Evolutionary conservation across 106 monocot species (phyloP), one percentile per base, ranked within the genome.

Genomic region (Dendrobium chrysotoxum): DNA sequence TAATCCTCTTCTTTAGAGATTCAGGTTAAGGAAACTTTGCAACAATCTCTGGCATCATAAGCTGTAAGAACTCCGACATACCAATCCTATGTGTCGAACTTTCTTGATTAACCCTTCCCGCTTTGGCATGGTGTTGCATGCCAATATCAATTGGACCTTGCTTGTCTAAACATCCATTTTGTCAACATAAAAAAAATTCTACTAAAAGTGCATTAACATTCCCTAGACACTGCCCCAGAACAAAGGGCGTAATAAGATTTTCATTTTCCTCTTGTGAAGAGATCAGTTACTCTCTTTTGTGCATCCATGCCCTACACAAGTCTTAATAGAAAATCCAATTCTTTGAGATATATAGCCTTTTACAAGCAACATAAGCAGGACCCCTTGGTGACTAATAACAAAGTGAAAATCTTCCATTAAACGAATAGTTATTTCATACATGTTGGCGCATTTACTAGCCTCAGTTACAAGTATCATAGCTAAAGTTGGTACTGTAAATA

Each of bases 401-500:
- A 84, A 91, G 10, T 87, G 87, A 72, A 70, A 87, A 84, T 99
- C 95, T 78, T 88, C 95, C 76, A 99, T 68, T 80, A 95, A 57
- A 57, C 88, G 87, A 31, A 88, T 44, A 28, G 87, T 88, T 47
- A 82, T 72, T 40, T 86, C 83, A 85, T 45, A 86, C 28, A 91
- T 42, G 18, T 85, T 87, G 40, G 57, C 64, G 91, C 81, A 95
- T 83, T 87, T 99, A 54, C 40, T 84, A 72, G 78, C 90, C 83
- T 83, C 83, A 35, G 55, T 53, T 83, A 83, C 83, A 85, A 99
- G 88, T 44, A 83, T 58, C 4, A 81, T 76, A 58, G 92, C 89
- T 77, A 99, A 78, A 3, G 88, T 81, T 64, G 99, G 91, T 75
- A 99, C 99, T 26, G 95, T 99, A 79, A 99, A 91, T 75, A 99